Evolutionary conservation across 306 rosid species (phyloP), one percentile per base, ranked within the genome.

Genomic region (Trifolium fragiferum): DNA sequence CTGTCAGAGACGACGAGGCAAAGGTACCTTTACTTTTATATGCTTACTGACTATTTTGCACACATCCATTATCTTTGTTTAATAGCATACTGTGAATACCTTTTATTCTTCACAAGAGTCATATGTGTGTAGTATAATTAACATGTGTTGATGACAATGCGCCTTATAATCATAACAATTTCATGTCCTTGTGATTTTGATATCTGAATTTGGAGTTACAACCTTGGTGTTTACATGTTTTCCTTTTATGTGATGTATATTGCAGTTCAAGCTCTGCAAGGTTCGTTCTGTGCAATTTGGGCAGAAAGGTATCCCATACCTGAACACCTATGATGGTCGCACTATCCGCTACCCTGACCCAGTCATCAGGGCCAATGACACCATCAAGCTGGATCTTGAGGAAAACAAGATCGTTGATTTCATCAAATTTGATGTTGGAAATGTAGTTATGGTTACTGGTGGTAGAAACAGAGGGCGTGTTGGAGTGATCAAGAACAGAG

Each of bases 341-440:
- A 92, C 96, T 1, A 90, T 90, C 77, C 92, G 96, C 53, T 92
- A 92, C 78, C 98, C 98, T 0, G 98, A 92, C 83, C 98, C 98
- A 0, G 21, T 85, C 8, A 88, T 90, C 72, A 88, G 72, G 87
- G 98, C 93, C 1, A 92, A 92, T 30, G 96, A 92, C 86, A 92
- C 98, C 13, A 77, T 92, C 47, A 90, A 92, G 87, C 82, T 90
- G 25, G 98, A 90, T 73, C 75, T 88, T 1, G 93, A 88, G 81
- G 83, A 73, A 72, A 87, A 87, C 89, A 90, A 88, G 82, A 83
- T 88, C 12, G 72, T 76, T 0, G 89, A 88, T 5, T 90, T 85
- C 91, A 87, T 90, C 75, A 90, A 90, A 75, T 90, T 88, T 25
- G 92, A 90, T 75, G 92, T 87, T 37, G 91, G 96, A 15, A 88